A percentile compares a stretch with the other conserved stretches of the same genome.
These are phyloP conservation scores for Rhynchospora tenuis DNA, from an alignment of 176 grass and related monocot genomes.

Conservation along the genomic window DNA sequence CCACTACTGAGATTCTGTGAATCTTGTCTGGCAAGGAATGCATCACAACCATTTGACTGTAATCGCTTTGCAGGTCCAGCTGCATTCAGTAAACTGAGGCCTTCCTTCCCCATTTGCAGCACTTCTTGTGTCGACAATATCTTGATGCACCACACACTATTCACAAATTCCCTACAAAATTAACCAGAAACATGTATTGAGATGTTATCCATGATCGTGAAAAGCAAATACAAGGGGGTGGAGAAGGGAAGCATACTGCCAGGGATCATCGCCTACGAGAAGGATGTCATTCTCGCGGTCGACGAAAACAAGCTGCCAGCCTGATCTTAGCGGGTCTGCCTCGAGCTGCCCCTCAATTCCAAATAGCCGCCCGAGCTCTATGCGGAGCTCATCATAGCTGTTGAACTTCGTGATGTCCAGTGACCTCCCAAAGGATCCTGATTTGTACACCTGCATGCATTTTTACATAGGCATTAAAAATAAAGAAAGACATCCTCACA, in stretches of 20 bases:
- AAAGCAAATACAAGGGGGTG: not conserved
- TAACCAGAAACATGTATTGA: not conserved
- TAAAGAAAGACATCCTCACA: not conserved
- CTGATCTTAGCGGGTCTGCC: slow-evolving; percentile 87
- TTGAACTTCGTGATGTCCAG: slow-evolving; percentile 83
- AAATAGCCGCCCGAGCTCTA: slow-evolving; percentile 84
- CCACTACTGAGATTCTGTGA: slow-evolving; percentile 44
- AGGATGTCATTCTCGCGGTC: slow-evolving; percentile 94
- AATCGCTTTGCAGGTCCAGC: slow-evolving; percentile 31
- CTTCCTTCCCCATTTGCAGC: slow-evolving; percentile 63
- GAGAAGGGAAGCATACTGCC: slow-evolving; percentile 57
- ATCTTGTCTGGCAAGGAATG: slow-evolving; percentile 38
- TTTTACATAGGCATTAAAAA: not conserved
- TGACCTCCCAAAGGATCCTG: slow-evolving; percentile 87
- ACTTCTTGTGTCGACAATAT: slow-evolving; percentile 77
- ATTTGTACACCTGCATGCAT: slow-evolving; percentile 66
- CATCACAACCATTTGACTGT: slow-evolving; percentile 35
- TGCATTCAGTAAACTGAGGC: slow-evolving; percentile 39
- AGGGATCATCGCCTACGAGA: slow-evolving; percentile 92
- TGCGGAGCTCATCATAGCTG: slow-evolving; percentile 73
- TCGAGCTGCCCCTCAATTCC: slow-evolving; percentile 94
- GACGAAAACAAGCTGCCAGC: slow-evolving; percentile 99
- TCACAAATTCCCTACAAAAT: slow-evolving; percentile 72
- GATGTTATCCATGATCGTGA: slow-evolving; percentile 10
- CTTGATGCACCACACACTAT: slow-evolving; percentile 84